Evolutionary conservation across 305 asterid species (phyloP).

Genomic region (Fraxinus angustifolia): DNA sequence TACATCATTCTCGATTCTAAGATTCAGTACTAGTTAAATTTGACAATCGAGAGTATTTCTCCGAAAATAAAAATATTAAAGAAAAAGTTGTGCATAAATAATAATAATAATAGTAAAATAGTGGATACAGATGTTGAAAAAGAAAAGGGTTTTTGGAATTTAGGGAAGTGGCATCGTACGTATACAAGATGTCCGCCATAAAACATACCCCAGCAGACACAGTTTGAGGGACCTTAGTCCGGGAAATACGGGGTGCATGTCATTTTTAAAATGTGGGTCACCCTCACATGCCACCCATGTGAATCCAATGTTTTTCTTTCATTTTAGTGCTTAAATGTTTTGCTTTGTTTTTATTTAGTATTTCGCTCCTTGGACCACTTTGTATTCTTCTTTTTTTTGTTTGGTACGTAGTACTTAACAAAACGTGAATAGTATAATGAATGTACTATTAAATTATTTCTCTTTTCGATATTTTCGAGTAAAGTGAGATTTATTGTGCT

Average conservation of each 20-base stretch:
- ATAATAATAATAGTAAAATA: not conserved
- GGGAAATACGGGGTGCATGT: constrained; percentile 55
- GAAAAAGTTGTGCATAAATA: not conserved
- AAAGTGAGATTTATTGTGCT: not conserved
- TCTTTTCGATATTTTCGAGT: not conserved
- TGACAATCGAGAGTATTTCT: not conserved
- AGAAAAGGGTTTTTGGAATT: constrained; percentile 31
- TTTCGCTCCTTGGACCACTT: not conserved
- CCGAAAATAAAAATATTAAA: not conserved
- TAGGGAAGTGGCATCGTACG: not conserved
- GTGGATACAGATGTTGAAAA: not conserved
- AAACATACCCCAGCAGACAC: constrained; percentile 14
- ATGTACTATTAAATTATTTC: not conserved
- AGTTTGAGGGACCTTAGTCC: constrained; percentile 50
- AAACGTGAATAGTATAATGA: not conserved
- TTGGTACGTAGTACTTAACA: not conserved
- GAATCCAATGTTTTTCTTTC: constrained; percentile 25
- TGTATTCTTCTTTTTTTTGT: not conserved
- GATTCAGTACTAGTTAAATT: not conserved
- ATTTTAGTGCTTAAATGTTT: not conserved
- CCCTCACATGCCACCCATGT: constrained; percentile 77
- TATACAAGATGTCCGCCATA: constrained; percentile 29
- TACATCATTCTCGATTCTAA: not conserved
- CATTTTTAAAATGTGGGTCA: constrained; percentile 51
- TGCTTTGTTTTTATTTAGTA: not conserved